Conservation (phyloP, 2,329 filamentous ascomycete species). For the Myriosclerotinia scirpicola region DNA sequence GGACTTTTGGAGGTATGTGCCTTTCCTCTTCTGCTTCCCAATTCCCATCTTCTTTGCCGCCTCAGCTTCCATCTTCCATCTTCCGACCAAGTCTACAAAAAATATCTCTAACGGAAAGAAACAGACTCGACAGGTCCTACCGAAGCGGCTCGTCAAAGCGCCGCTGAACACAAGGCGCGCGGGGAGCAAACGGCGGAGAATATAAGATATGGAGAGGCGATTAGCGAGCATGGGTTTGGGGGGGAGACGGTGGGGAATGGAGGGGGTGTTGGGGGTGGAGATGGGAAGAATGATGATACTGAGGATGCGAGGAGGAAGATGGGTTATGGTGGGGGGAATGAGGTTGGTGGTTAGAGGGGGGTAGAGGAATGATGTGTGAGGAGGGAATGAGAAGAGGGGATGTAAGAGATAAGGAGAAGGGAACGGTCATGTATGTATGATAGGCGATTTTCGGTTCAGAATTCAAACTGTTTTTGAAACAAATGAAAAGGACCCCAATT, state of each 20-base stretch:
- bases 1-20: constrained; percentile 54
- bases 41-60: background rate
- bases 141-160: constrained; percentile 22
- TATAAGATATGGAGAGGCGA: constrained; percentile 55
- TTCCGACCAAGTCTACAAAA: background rate
- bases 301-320: constrained; percentile 48
- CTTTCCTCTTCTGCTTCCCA: background rate
- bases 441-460: background rate
- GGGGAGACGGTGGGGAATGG: constrained; percentile 49
- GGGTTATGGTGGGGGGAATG: constrained; percentile 55
- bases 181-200: constrained; percentile 51
- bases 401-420: too few relatives aligned
- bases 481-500: background rate
- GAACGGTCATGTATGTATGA: background rate
- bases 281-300: constrained; percentile 44
- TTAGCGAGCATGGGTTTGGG: constrained; percentile 56
- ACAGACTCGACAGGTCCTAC: constrained; percentile 24
- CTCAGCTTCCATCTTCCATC: background rate
- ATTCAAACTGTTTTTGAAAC: background rate
- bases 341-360: constrained; percentile 50
- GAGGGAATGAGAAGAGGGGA: too few relatives aligned
- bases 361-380: too few relatives aligned
- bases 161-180: constrained; percentile 39
- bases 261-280: constrained; percentile 37
- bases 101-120: background rate